Evolutionary conservation across 805 yeast genomes (phyloP), one percentile per base, ranked within the genome.

Genomic region (Nakazawaea ernobii): DNA sequence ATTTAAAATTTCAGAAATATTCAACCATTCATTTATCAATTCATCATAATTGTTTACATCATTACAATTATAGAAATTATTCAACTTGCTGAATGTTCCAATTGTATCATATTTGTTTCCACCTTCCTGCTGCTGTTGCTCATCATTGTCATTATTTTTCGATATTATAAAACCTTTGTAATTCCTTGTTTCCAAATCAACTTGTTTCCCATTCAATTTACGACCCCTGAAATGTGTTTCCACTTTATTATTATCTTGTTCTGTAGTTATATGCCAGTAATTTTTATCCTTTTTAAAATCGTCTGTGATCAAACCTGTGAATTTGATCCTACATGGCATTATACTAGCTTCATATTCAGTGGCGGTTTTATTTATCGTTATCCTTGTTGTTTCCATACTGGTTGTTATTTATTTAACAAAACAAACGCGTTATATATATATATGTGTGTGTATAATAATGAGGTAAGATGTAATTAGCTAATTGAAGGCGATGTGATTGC

Each of bases 1-100:
- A 55, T 27, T 54, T 60, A 14, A 59, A 60, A 28, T 56, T 52
- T 11, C 45, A 60, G 37, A 52, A 55, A 28, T 55, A 53, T 42
- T 45, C 60, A 28, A 58, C 64, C 28, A 61, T 64, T 10, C 49
- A 6, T 29, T 20, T 2, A 46, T 20, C 28, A 36, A 29, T 29
- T 40, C 45, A 17, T 11, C 35, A 20, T 14, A 13, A 14, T 32
- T 15, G 14, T 36, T 27, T 2, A 2, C 10, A 2, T 46, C 46
- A 26, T 37, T 32, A 5, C 49, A 46, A 32, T 46, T 42, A 17
- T 17, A n/a, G 17, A 43, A 42, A n/a, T 15, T 37, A n/a, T 42
- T 41, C 32, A 46, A 28, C 11, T 33, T 15, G 8, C 30, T 13
- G 14, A 46, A 46, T n/a, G 40, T 8, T 6, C 40, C 48, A 13